Evolutionary conservation across 2,329 filamentous ascomycete species (phyloP), one percentile per base, ranked within the genome.

Genomic region (Aspergillus aculeatinus): DNA sequence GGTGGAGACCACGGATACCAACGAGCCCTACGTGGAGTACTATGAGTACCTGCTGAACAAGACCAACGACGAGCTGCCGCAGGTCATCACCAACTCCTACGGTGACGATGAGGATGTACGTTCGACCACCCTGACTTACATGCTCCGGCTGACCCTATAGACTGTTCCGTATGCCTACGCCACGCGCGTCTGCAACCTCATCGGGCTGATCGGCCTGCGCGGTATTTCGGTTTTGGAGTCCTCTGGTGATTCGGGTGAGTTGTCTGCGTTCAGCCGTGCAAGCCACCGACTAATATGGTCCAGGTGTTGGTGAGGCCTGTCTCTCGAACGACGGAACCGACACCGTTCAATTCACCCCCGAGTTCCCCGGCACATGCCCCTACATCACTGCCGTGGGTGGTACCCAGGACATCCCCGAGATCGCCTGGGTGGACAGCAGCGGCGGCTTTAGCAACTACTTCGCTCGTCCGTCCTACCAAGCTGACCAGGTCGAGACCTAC

Each of bases 21-120:
- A 90, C 71, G 89, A 91, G 76, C 87, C 87, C 0, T 90, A 89
- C 71, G 77, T 89, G 1, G 80, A 80, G 12, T 89, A 84, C 77
- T 77, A 89, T 7, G 80, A 84, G 58, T 84, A 85, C 71, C 71
- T 89, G 3, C 79, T 88, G 1, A 72, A 75, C 1, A 81, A 82
- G 61, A 67, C 74, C 21, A 73, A 82, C 55, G 67, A 73, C 0
- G 70, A 77, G 11, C 77, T 90, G 2, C 87, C 88, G 0, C 82
- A 85, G 53, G 83, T 87, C 11, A 82, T 90, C 68, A 84, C 81
- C 55, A 86, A 84, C 12, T 89, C 86, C 0, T 90, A 90, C 70
- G 87, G 86, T 53, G 87, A 89, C 61, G 82, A 85, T 57, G 88
- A 90, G 73, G 65, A 69, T 58, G 67, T 69, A 59, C 56, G 52